Base-by-base conservation (phyloP, 2,329 filamentous ascomycete species). In the Exophiala spinifera region DNA sequence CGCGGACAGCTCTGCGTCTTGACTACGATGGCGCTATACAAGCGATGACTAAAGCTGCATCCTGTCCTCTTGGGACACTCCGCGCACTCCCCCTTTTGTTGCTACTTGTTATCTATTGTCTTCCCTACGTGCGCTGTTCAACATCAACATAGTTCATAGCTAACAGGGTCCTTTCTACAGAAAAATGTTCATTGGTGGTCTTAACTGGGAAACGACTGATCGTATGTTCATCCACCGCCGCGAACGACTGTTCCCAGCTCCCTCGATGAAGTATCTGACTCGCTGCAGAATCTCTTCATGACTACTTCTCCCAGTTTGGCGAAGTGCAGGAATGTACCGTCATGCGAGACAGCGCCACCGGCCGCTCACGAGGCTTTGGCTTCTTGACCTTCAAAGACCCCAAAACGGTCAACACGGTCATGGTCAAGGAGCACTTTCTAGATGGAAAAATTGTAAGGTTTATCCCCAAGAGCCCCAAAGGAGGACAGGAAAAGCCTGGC, bases 181-280 rank as follows among this genome's bases (percentile, higher is more conserved):
- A 67, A 99, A 99, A 78, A 99, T 99, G 94, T 99, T 99, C 67
- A 99, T 99, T 73, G 94, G 94, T 66, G 94, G 94, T 37, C 77
- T 99, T 51, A 99, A 99, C 70, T 99, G 94, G 94, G 94, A 99
- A 74, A 99, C 94, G 14, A 97, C 94, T 52, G 92, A 97, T 76
- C 86, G 92, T 97, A 85, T 81, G 91, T 75, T 10, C 37, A 15
- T 36, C 13, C 25, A 47, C 11, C 11, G 7, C 28, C 8, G 28
- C 11, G 28, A 31, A 31, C 8, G 28, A 31, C 28, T 31, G 7
- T 11, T 10, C 11, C 25, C 11, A 17, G 21, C 46, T 34, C 31
- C n/a, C 23, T 31, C 19, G 13, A 13, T 7, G 7, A 20, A 19
- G 20, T 28, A 37, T 53, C 51, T 56, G 55, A 55, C 46, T 15